A percentile compares a stretch with the other conserved stretches of the same genome.
These are phyloP conservation scores for Arachis stenosperma DNA, from an alignment of 306 rosid species.

Conservation along the genomic window DNA sequence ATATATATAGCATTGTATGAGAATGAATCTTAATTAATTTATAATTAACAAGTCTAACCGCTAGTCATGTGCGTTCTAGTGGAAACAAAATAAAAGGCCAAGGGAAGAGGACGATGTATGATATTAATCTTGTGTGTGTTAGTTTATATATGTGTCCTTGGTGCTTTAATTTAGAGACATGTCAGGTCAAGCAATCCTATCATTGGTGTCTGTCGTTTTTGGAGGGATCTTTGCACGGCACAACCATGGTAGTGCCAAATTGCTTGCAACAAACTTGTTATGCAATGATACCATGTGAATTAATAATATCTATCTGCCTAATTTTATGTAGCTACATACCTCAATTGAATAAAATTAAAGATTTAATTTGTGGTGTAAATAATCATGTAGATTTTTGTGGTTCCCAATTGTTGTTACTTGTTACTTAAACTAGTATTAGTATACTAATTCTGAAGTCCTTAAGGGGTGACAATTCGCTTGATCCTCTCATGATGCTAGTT, in stretches of 20 bases:
- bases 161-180: constrained; percentile 39
- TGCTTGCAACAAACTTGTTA: constrained; percentile 26
- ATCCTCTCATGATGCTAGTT: constrained; percentile 38
- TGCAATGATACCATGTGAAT: background rate
- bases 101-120: constrained; percentile 27
- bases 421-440: constrained; percentile 11
- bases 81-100: constrained; percentile 35
- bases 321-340: background rate
- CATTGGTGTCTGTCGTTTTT: constrained; percentile 56
- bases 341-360: background rate
- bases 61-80: constrained; percentile 40
- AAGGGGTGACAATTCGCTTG: constrained; percentile 32
- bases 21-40: constrained; percentile 35
- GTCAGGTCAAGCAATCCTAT: constrained; percentile 66
- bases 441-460: constrained; percentile 3
- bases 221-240: constrained; percentile 36
- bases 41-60: constrained; percentile 35
- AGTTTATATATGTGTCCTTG: constrained; percentile 46
- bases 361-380: constrained; percentile 17
- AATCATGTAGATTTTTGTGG: constrained; percentile 21
- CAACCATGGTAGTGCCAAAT: constrained; percentile 40
- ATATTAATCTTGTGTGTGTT: background rate
- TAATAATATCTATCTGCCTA: background rate
- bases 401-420: constrained; percentile 23
- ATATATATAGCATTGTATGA: constrained; percentile 18